Percentiles rank a stretch among this genome's conserved stretches.
These are phyloP conservation scores for Dunaliella primolecta DNA, from an alignment of 139 green algal species.

Conservation along the genomic window DNA sequence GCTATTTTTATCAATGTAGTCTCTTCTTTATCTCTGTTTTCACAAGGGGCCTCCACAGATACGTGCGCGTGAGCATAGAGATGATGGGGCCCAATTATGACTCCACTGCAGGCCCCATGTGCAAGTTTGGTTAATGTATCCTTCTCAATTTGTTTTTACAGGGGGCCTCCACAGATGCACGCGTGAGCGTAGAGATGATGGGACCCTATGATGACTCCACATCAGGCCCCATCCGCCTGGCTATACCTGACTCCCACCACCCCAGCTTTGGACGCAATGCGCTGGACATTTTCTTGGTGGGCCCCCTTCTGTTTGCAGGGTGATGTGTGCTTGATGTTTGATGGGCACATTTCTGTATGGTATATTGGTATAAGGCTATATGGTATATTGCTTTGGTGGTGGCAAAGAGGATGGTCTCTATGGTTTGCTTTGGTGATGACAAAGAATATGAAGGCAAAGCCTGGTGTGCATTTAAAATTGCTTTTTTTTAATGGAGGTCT, in stretches of 20 bases:
- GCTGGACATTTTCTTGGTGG: conserved; percentile 43
- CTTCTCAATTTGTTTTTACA: too few species aligned
- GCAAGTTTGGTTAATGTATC: too few species aligned
- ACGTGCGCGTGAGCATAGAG: conserved; percentile 60
- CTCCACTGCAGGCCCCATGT: conserved; percentile 33
- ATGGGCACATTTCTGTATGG: too few species aligned
- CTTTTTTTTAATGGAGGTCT: too few species aligned
- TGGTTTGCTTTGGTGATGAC: too few species aligned
- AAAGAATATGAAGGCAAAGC: too few species aligned
- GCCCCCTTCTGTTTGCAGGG: not conserved
- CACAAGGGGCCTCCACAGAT: conserved; percentile 52
- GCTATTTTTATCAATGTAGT: too few species aligned
- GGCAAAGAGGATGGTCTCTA: too few species aligned
- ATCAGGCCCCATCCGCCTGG: conserved; percentile 41
- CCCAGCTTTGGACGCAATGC: conserved; percentile 29
- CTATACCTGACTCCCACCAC: conserved; percentile 30
- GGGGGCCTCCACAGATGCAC: conserved; percentile 52
- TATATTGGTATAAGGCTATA: too few species aligned
- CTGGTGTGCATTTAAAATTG: too few species aligned
- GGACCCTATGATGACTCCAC: conserved; percentile 29
- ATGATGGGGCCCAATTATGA: conserved; percentile 43
- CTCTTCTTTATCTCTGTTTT: too few species aligned
- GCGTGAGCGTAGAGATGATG: conserved; percentile 61
- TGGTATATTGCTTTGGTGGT: too few species aligned
- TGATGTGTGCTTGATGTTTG: not conserved